Evolutionary conservation across 495 filamentous ascomycete species (phyloP).

Genomic region (Penicillium soppii): DNA sequence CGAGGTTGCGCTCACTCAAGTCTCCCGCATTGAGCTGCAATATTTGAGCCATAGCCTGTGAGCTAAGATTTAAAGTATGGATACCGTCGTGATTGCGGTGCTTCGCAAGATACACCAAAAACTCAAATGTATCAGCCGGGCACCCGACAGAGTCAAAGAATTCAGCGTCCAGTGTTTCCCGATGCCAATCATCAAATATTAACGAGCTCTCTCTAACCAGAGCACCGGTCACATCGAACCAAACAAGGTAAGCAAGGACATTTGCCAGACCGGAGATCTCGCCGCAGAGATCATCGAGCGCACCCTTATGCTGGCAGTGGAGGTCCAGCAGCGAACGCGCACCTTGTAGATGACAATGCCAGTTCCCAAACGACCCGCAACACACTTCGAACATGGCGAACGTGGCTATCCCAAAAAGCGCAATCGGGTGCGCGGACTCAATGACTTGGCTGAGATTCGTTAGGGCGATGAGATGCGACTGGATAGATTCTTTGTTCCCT

Average conservation of each 20-base stretch:
- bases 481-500: conserved; percentile 21
- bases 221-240: conserved; percentile 33
- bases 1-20: conserved; percentile 15
- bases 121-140: conserved; percentile 29
- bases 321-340: conserved; percentile 34
- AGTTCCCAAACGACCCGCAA: conserved; percentile 31
- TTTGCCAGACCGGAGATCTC: conserved; percentile 26
- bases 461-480: conserved; percentile 29
- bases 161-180: conserved; percentile 15
- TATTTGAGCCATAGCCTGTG: conserved; percentile 24
- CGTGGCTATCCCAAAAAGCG: conserved; percentile 33
- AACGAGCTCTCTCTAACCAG: conserved; percentile 20
- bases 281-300: conserved; percentile 20
- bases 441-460: conserved; percentile 29
- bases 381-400: conserved; percentile 38
- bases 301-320: conserved; percentile 26
- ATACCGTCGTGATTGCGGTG: conserved; percentile 3
- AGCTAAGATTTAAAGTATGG: conserved; percentile 14
- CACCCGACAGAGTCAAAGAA: conserved; percentile 36
- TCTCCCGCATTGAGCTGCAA: conserved; percentile 9
- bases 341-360: conserved; percentile 35
- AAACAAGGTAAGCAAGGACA: conserved; percentile 31
- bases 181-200: conserved; percentile 38
- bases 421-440: conserved; percentile 30
- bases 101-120: conserved; percentile 27